Percentiles rank a stretch among this genome's conserved stretches.
Conservation (phyloP, 345 rosid species). For the Boechera divaricarpa region DNA sequence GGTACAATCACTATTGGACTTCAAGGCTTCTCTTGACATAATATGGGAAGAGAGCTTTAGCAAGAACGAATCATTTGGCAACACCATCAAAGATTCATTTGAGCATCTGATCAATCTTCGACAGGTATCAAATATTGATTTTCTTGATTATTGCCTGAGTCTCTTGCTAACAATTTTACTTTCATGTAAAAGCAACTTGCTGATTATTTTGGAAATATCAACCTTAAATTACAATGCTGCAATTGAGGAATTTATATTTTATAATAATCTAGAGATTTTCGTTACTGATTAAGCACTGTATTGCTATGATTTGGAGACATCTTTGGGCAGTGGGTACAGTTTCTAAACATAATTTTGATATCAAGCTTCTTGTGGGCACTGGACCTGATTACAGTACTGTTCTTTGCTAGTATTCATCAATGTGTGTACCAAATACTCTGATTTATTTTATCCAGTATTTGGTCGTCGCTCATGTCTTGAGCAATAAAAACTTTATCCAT, state of each 20-base stretch:
- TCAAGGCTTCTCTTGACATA: slow-evolving; percentile 88
- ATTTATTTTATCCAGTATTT: background rate
- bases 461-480: background rate
- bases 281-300: slow-evolving; percentile 10
- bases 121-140: slow-evolving; percentile 60
- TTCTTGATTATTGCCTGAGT: slow-evolving; percentile 12
- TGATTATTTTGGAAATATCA: slow-evolving; percentile 20
- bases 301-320: slow-evolving; percentile 4
- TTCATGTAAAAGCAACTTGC: slow-evolving; percentile 15
- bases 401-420: slow-evolving; percentile 3
- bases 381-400: slow-evolving; percentile 15
- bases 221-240: slow-evolving; percentile 8
- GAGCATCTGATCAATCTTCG: slow-evolving; percentile 96
- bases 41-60: slow-evolving; percentile 94
- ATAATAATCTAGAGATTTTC: background rate
- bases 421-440: background rate
- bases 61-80: slow-evolving; percentile 87
- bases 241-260: background rate
- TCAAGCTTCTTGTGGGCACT: background rate
- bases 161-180: slow-evolving; percentile 1
- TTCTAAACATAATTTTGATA: background rate
- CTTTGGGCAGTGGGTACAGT: background rate
- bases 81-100: slow-evolving; percentile 91
- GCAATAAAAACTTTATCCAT: background rate
- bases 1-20: slow-evolving; percentile 85